Evolutionary conservation across 2,329 filamentous ascomycete genomes (phyloP).

Genomic region (Fusarium subtropicale): DNA sequence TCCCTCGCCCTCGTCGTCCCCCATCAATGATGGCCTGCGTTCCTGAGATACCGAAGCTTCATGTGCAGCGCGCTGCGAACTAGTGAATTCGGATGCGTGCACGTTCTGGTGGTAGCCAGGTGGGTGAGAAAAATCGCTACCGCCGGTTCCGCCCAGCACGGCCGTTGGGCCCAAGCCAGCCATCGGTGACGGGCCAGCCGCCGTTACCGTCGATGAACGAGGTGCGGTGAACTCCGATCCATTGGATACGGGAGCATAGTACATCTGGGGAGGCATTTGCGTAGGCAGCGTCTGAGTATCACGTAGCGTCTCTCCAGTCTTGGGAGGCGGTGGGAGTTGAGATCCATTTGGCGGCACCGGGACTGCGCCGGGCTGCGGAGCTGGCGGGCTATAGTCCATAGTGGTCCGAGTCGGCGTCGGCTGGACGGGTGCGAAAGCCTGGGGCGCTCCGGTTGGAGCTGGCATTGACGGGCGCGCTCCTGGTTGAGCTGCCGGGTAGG

Average conservation of each 20-base stretch:
- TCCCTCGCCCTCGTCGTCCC: slow-evolving; percentile 55
- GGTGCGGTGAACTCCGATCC: slow-evolving; percentile 56
- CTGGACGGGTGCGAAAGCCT: slow-evolving; percentile 52
- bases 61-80: slow-evolving; percentile 59
- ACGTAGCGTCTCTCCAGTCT: slow-evolving; percentile 58
- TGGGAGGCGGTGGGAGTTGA: slow-evolving; percentile 63
- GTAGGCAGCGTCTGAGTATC: slow-evolving; percentile 51
- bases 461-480: slow-evolving; percentile 54
- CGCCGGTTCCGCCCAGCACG: slow-evolving; percentile 44
- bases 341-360: slow-evolving; percentile 56
- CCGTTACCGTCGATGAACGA: slow-evolving; percentile 59
- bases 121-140: slow-evolving; percentile 57
- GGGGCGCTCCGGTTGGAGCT: slow-evolving; percentile 55
- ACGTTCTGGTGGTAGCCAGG: slow-evolving; percentile 69
- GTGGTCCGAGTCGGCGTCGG: slow-evolving; percentile 58
- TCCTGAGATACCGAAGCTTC: slow-evolving; percentile 49
- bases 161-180: slow-evolving; percentile 45
- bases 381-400: slow-evolving; percentile 57
- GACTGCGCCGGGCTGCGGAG: slow-evolving; percentile 68
- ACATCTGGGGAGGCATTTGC: slow-evolving; percentile 60
- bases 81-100: slow-evolving; percentile 63
- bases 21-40: slow-evolving; percentile 36
- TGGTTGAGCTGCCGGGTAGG: slow-evolving; percentile 46
- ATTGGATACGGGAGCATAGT: slow-evolving; percentile 60
- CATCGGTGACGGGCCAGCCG: slow-evolving; percentile 46